A percentile compares a stretch with the other conserved stretches of the same genome.
Evolutionary conservation across 148 eudicot species (phyloP).

Genomic region (Rhododendron ferrugineum): DNA sequence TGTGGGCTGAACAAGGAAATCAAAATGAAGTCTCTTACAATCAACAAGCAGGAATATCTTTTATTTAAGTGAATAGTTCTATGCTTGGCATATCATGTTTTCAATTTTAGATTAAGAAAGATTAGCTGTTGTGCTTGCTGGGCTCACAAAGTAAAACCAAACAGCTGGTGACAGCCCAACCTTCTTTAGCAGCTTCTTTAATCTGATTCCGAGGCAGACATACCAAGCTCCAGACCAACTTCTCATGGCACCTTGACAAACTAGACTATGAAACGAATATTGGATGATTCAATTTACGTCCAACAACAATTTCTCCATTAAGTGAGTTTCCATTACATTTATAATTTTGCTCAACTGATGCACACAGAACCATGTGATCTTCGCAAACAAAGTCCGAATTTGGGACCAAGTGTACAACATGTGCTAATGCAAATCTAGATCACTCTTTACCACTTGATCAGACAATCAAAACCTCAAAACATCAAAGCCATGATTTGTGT

Average conservation of each 20-base stretch:
- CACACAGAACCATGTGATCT: background rate
- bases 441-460: background rate
- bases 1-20: background rate
- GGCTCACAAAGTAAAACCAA: background rate
- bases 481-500: background rate
- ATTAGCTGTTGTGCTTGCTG: background rate
- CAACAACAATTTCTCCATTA: background rate
- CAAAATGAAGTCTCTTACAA: background rate
- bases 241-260: background rate
- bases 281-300: background rate
- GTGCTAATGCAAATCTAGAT: background rate
- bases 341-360: background rate
- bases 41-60: background rate
- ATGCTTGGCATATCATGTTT: background rate
- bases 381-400: background rate
- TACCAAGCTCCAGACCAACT: background rate
- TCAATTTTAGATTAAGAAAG: background rate
- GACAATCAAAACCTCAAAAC: background rate
- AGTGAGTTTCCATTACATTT: background rate
- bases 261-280: background rate
- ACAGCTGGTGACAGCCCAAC: background rate
- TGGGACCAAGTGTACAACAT: background rate
- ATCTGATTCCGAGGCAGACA: background rate
- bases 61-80: background rate
- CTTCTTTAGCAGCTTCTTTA: background rate